Conservation (phyloP, 176 grass and related monocot species). For the Urochloa ruziziensis region DNA sequence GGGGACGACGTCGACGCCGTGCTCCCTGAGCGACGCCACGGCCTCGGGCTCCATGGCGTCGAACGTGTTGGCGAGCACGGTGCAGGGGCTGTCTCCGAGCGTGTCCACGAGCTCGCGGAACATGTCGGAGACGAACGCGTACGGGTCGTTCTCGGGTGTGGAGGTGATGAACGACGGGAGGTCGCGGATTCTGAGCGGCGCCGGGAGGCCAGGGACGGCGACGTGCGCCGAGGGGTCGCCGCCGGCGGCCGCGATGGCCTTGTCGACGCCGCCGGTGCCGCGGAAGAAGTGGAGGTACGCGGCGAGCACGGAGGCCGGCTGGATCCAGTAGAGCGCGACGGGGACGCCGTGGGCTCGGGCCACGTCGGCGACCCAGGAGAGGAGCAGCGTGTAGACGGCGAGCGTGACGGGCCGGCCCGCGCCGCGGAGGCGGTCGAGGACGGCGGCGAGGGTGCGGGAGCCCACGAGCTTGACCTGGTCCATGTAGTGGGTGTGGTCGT, state of each 20-base stretch:
- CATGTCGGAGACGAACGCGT: not conserved
- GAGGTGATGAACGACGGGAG: slow-evolving; percentile 52
- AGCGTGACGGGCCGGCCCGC: slow-evolving; percentile 34
- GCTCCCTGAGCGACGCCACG: slow-evolving; percentile 18
- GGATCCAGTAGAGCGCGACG: slow-evolving; percentile 57
- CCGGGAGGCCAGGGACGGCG: slow-evolving; percentile 45
- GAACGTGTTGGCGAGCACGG: slow-evolving; percentile 67
- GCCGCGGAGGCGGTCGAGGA: slow-evolving; percentile 30
- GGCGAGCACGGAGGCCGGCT: slow-evolving; percentile 55
- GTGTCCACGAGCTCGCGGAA: slow-evolving; percentile 32
- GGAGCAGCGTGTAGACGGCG: slow-evolving; percentile 45
- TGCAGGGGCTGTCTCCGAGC: slow-evolving; percentile 22
- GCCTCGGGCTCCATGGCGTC: slow-evolving; percentile 55
- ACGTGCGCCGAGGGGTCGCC: slow-evolving; percentile 31
- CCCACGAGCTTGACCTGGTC: not conserved
- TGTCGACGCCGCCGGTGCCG: slow-evolving; percentile 34
- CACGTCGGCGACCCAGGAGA: slow-evolving; percentile 54
- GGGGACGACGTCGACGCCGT: slow-evolving; percentile 39
- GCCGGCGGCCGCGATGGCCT: slow-evolving; percentile 7
- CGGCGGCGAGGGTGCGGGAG: slow-evolving; percentile 20
- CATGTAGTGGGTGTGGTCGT: slow-evolving; percentile 27
- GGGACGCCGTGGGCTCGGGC: slow-evolving; percentile 36
- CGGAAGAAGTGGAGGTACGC: slow-evolving; percentile 58
- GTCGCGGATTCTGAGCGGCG: slow-evolving; percentile 42
- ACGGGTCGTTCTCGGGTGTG: slow-evolving; percentile 27